Base-by-base conservation (phyloP, 305 asterid genomes). In the Ajuga reptans region DNA sequence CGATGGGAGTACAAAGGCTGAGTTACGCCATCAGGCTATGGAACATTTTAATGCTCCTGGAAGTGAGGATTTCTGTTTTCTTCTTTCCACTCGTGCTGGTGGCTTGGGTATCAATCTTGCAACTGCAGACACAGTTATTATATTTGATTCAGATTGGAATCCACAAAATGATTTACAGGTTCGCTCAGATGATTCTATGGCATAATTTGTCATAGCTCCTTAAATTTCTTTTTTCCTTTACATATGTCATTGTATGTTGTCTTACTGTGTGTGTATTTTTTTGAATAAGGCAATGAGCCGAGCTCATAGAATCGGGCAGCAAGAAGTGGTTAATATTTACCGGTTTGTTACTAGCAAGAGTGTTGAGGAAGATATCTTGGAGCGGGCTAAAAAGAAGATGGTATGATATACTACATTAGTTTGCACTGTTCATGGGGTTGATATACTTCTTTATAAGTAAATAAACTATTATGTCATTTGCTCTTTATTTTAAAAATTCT, bases 91-190 rank as follows among this genome's bases (percentile, higher is more conserved):
- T 51, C 97, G 99, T 70, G 99, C 99, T 7, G 99, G 99, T 77
- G 99, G 99, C 62, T 81, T 94, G 87, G 99, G 99, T 74, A 94
- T 94, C 66, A 94, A 94, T 83, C 98, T 94, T 66, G 99, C 99
- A 42, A 94, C 99, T 63, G 99, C 99, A 31, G 99, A 94, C 82
- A 94, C 99, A 6, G 99, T 94, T 59, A 94, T 94, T 77, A 94
- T 94, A 77, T 94, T 94, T 82, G 99, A 94, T 85, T 94, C 98
- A 47, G 99, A 94, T 77, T 94, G 99, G 99, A 94, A 94, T 76
- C 99, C 99, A 42, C 99, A 94, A 83, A 94, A 94, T 81, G 99
- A 94, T 71, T 83, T 94, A 73, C 99, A 94, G 98, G 99, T 94
- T 79, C 55, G 69, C 53, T 66, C 37, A 56, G 59, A 66, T 51